Evolutionary conservation across 129 eudicot species (phyloP).

Genomic region (Sambucus nigra): DNA sequence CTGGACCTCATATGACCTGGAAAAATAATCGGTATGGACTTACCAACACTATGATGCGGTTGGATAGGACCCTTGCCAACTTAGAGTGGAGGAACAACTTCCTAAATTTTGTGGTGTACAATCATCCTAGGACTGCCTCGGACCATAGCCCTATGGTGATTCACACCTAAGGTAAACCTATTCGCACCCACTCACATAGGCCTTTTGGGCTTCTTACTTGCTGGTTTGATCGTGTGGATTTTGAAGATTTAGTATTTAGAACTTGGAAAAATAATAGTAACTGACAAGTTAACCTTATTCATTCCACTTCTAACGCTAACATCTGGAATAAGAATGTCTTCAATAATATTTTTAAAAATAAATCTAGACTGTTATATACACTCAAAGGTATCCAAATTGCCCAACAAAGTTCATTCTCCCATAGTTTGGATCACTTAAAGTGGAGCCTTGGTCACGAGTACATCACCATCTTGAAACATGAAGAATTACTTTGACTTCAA

Average conservation of each 20-base stretch:
- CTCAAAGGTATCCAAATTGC: neutral
- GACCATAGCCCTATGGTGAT: neutral
- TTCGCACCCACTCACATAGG: neutral
- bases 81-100: neutral
- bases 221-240: neutral
- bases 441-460: neutral
- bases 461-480: neutral
- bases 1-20: neutral
- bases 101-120: neutral
- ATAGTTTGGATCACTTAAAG: neutral
- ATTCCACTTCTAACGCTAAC: neutral
- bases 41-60: neutral
- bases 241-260: too few relatives aligned
- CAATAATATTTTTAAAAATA: too few relatives aligned
- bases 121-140: neutral
- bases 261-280: too few relatives aligned
- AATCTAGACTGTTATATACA: too few relatives aligned
- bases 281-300: too few relatives aligned
- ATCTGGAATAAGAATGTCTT: neutral
- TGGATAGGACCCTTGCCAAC: neutral
- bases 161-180: neutral
- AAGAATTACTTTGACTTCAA: neutral
- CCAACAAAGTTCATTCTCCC: neutral
- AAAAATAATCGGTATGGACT: neutral
- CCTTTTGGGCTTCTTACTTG: neutral